Base-by-base conservation (phyloP, 1,284 basidiomycete species). In the Irpex sp. region DNA sequence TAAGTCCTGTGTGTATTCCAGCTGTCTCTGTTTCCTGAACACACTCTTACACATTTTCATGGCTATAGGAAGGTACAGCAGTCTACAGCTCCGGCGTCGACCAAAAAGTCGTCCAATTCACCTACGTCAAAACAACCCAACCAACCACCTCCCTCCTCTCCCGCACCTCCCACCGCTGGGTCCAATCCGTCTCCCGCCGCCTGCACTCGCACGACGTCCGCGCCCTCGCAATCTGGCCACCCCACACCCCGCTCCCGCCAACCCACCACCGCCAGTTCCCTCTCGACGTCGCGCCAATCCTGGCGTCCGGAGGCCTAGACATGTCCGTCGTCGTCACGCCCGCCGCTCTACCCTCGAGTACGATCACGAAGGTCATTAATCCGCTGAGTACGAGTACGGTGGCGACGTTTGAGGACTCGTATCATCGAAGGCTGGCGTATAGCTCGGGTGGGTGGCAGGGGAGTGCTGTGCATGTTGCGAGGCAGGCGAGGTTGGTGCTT, bases 191-290 rank as follows among this genome's bases (percentile, higher is more conserved):
- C 56, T 86, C 89, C 9, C 86, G 92, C 59, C 86, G 95, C 52
- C 79, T 97, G 70, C 96, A 99, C 74, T 93, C 94, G 2, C 96
- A 99, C 71, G 96, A 99, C 72, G 90, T 99, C 48, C 91, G 95
- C 57, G 87, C 94, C 0, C 79, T 99, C 48, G 87, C 93, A 14
- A 85, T 92, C 60, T 98, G 95, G 86, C 97, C 96, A 16, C 88
- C 94, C 2, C 90, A 94, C 59, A 78, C 83, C 39, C 83, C 77
- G 56, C 79, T 85, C 53, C 85, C 80, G n/a, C 67, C 78, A 0
- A 73, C 77, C 64, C 73, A 84, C 69, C 77, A 74, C 63, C 78
- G 80, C 39, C 77, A 78, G 57, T 78, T 83, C 63, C 79, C 85
- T 21, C 72, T 82, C n/a, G 79, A 85, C 36, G 68, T 88, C 45